Conservation (phyloP, 1,284 basidiomycete genomes). For the Nidula niveotomentosa region DNA sequence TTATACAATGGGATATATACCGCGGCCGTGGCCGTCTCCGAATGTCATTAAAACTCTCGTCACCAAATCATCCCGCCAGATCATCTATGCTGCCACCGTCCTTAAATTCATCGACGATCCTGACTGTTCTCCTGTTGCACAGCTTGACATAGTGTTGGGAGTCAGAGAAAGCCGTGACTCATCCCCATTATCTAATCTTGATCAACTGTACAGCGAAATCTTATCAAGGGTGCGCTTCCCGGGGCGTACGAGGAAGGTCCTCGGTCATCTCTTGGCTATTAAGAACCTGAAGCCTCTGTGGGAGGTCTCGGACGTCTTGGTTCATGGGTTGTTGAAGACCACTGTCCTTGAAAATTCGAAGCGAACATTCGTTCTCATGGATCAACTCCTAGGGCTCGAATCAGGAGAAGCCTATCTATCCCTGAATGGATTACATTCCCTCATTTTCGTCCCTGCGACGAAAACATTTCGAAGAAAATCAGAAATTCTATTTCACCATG, state of each 20-base stretch:
- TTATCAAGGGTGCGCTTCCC: neutral
- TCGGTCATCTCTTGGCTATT: neutral
- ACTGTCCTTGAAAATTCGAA: neutral
- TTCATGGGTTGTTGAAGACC: too few relatives aligned
- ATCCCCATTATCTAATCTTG: constrained; percentile 9
- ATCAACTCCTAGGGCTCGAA: neutral
- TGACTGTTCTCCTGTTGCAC: constrained; percentile 3
- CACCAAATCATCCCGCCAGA: constrained; percentile 4
- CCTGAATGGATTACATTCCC: neutral
- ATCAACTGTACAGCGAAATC: constrained; percentile 10
- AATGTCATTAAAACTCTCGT: neutral
- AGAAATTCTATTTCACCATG: neutral
- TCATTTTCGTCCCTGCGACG: neutral
- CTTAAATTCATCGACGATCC: constrained; percentile 9
- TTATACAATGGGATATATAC: neutral
- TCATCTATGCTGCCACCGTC: constrained; percentile 11
- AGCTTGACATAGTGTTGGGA: constrained; percentile 8
- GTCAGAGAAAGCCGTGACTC: neutral
- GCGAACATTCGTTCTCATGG: neutral
- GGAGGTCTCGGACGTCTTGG: too few relatives aligned
- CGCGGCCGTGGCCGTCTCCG: constrained; percentile 1
- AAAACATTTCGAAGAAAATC: neutral
- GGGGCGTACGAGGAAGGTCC: neutral
- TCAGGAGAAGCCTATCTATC: neutral
- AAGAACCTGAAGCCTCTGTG: neutral